Evolutionary conservation across 2,329 filamentous ascomycete genomes (phyloP).

Genomic region (Trichoderma sp.): DNA sequence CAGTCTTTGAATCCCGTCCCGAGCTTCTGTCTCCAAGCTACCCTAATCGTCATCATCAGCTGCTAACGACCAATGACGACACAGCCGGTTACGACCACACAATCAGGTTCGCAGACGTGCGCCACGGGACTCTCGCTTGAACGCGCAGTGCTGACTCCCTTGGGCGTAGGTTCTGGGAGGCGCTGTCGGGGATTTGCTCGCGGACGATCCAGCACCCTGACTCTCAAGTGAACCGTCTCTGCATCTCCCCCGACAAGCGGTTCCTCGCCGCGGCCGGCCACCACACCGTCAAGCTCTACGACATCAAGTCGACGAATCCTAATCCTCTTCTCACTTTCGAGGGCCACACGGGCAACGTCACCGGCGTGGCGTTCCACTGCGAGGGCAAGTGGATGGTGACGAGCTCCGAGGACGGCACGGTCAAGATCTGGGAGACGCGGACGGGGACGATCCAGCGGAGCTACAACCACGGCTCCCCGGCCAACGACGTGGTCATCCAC

Average conservation of each 20-base stretch:
- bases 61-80: slow-evolving; percentile 3
- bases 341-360: slow-evolving; percentile 94
- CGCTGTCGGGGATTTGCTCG: slow-evolving; percentile 94
- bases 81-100: slow-evolving; percentile 65
- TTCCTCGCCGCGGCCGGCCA: slow-evolving; percentile 81
- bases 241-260: slow-evolving; percentile 97
- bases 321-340: slow-evolving; percentile 92
- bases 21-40: too few relatives aligned
- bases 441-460: slow-evolving; percentile 86
- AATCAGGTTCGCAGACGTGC: slow-evolving; percentile 51
- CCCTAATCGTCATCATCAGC: too few relatives aligned
- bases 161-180: slow-evolving; percentile 85
- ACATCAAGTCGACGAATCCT: slow-evolving; percentile 97
- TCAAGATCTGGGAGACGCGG: slow-evolving; percentile 96
- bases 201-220: slow-evolving; percentile 97
- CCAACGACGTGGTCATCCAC: slow-evolving; percentile 99
- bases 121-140: background rate
- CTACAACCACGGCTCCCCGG: slow-evolving; percentile 85
- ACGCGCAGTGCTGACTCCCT: slow-evolving; percentile 28
- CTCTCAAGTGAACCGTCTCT: slow-evolving; percentile 96
- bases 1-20: slow-evolving; percentile 32
- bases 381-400: slow-evolving; percentile 99
- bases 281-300: slow-evolving; percentile 93
- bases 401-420: slow-evolving; percentile 91
- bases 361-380: slow-evolving; percentile 95